A percentile compares a stretch with the other conserved stretches of the same genome.
Conservation (phyloP, 345 rosid species). For the Angophora floribunda region DNA sequence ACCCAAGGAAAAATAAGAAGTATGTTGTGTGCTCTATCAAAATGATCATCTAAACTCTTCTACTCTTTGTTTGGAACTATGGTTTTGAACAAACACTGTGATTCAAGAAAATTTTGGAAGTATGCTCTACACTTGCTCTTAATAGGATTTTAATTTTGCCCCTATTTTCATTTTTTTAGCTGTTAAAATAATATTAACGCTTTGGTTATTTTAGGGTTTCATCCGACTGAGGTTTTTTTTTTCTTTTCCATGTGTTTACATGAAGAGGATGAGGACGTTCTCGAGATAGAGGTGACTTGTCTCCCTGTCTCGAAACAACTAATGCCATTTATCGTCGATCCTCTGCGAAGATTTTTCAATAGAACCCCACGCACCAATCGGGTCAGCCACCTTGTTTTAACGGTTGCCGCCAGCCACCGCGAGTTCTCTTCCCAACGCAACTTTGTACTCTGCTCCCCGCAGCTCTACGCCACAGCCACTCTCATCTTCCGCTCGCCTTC, state of each 20-base stretch:
- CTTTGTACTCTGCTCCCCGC: neutral
- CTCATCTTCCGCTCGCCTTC: neutral
- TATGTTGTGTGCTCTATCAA: no score
- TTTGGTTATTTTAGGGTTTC: neutral
- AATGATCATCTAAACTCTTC: no score
- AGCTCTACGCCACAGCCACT: neutral
- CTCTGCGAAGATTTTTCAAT: neutral
- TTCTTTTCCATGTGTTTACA: neutral
- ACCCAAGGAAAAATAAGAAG: no score
- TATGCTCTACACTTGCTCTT: no score
- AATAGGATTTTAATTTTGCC: no score
- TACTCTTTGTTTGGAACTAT: no score
- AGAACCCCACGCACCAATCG: neutral
- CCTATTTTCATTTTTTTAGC: no score
- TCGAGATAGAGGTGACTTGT: neutral
- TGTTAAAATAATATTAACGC: no score
- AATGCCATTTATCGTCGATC: neutral
- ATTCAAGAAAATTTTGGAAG: no score
- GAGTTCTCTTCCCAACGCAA: neutral
- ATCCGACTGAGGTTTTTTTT: neutral
- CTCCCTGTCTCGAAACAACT: neutral
- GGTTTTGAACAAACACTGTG: no score
- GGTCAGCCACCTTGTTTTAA: neutral
- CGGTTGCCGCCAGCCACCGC: neutral
- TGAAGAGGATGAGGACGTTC: neutral